Base-by-base conservation (phyloP, 2,329 filamentous ascomycete genomes). In the Dactylellina haptotyla region DNA sequence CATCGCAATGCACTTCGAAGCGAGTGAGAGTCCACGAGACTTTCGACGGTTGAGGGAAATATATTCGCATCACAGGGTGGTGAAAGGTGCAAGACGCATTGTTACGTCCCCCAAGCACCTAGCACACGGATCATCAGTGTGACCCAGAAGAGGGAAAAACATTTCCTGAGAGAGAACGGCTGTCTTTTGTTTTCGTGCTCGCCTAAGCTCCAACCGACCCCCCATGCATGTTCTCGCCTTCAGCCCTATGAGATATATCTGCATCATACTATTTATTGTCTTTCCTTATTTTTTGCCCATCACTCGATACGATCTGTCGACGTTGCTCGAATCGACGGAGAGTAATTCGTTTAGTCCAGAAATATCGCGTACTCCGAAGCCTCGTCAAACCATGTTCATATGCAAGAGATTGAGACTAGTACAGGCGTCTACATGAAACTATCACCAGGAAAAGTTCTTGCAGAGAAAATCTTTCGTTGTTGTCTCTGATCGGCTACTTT, bases 231-330 rank as follows among this genome's bases (percentile, higher is more conserved):
- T 26, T 54, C 14, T 65, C 53, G 54, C 69, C 69, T 73, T 66
- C 69, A 73, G 69, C 69, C 69, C 61, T 73, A 73, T 46, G 61
- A 51, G 61, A 59, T 30, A 37, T n/a, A n/a, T 18, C 50, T 53
- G 53, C 58, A 54, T n/a, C n/a, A n/a, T n/a, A n/a, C n/a, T n/a
- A n/a, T n/a, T n/a, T n/a, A n/a, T n/a, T n/a, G n/a, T n/a, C n/a
- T n/a, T 34, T 1, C 3, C 28, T 64, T 37, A 16, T 28, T 25
- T 37, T 28, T 25, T 26, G 25, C 28, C 25, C 16, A 6, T 32
- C 16, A 32, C 23, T 64, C 65, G 46, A 61, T 34, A 50, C 32
- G 46, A 70, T 34, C 48, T 12, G 34, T 32, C 14, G 34, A 46
- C 26, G 26, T 39, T 34, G n/a, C 26, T 58, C 43, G 51, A 28